Evolutionary conservation across 805 yeast genomes (phyloP).

Genomic region (Priceomyces melissophilus): DNA sequence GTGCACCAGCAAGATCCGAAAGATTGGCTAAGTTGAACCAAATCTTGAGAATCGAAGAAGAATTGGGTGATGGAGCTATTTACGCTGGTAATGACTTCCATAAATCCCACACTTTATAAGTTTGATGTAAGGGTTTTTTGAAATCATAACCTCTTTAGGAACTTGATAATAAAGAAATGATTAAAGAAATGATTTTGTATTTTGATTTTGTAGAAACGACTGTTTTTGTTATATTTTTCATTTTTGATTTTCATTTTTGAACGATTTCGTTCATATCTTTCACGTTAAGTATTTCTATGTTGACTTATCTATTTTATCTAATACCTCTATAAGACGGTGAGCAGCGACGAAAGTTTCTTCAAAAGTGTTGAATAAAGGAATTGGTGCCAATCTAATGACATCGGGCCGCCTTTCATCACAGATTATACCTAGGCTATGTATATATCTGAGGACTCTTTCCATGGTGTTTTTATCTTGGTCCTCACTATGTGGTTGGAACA

Average conservation of each 20-base stretch:
- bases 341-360: slow-evolving; percentile 54
- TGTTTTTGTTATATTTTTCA: not conserved
- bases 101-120: slow-evolving; percentile 40
- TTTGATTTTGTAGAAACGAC: not conserved
- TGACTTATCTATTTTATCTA: slow-evolving; percentile 17
- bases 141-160: too few species aligned
- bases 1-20: slow-evolving; percentile 99
- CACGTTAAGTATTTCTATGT: too few species aligned
- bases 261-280: not conserved
- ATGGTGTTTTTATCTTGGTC: slow-evolving; percentile 46
- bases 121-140: not conserved
- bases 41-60: slow-evolving; percentile 97
- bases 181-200: too few species aligned
- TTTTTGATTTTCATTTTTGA: not conserved
- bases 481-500: slow-evolving; percentile 47
- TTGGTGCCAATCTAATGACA: slow-evolving; percentile 88
- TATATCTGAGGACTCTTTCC: slow-evolving; percentile 52
- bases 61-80: slow-evolving; percentile 94
- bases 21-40: slow-evolving; percentile 99
- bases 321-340: slow-evolving; percentile 39
- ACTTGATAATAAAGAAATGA: too few species aligned
- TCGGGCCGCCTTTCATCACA: slow-evolving; percentile 89
- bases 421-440: slow-evolving; percentile 61
- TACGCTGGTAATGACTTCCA: slow-evolving; percentile 94
- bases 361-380: slow-evolving; percentile 78